These are phyloP conservation scores for Paecilomyces fulvus DNA, from an alignment of 2,329 filamentous ascomycete genomes.

Conservation along the genomic window DNA sequence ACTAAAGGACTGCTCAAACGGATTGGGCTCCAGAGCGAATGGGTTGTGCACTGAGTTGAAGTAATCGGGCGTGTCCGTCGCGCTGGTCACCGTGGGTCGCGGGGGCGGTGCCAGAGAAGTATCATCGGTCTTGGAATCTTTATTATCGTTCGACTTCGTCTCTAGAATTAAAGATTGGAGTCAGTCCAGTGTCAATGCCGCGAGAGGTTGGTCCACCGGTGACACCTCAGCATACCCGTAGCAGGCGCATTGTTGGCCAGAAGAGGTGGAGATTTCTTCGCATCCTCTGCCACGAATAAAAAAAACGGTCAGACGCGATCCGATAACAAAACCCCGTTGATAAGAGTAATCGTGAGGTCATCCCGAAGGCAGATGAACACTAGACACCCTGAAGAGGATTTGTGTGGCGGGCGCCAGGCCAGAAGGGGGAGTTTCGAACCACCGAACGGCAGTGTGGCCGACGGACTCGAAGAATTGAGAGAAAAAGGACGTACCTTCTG, in stretches of 20 bases:
- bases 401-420: constrained; percentile 23
- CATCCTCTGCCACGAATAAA: constrained; percentile 2
- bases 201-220: neutral
- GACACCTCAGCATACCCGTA: constrained; percentile 9
- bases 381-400: constrained; percentile 7
- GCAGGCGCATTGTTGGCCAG: constrained; percentile 1
- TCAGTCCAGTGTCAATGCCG: neutral
- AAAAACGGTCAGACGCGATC: constrained; percentile 1
- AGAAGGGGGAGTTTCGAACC: constrained; percentile 12
- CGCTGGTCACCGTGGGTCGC: constrained; percentile 45
- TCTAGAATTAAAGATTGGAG: constrained; percentile 9
- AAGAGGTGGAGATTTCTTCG: neutral
- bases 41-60: constrained; percentile 52
- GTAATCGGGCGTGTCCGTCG: constrained; percentile 57
- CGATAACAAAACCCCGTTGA: constrained; percentile 4
- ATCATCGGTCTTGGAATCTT: constrained; percentile 38
- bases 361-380: constrained; percentile 2
- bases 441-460: constrained; percentile 7
- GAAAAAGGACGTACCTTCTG: constrained; percentile 29
- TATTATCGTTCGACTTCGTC: constrained; percentile 16
- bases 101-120: constrained; percentile 64
- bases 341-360: constrained; percentile 12
- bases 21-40: constrained; percentile 71
- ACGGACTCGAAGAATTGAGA: constrained; percentile 8
- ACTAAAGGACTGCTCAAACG: constrained; percentile 91